Evolutionary conservation across 768 basidiomycete species (phyloP).

Genomic region (Rhizopogon sp.): DNA sequence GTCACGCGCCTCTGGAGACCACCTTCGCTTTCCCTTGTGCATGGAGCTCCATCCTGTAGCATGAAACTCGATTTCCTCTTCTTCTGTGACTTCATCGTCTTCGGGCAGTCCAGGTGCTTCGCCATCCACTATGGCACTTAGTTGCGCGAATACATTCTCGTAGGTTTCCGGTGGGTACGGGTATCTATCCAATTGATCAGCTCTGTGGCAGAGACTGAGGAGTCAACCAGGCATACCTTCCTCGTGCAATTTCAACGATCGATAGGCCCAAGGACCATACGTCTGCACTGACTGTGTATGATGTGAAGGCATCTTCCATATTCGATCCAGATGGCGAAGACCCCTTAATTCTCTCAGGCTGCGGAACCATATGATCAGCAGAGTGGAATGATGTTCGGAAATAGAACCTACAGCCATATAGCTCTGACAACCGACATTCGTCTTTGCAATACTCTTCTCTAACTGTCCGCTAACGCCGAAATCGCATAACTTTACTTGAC

Average conservation of each 20-base stretch:
- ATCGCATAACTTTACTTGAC: slow-evolving; percentile 92
- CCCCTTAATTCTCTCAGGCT: slow-evolving; percentile 96
- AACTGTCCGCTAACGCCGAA: slow-evolving; percentile 99
- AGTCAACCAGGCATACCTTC: slow-evolving; percentile 30
- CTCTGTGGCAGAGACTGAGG: neutral
- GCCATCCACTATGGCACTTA: slow-evolving; percentile 95
- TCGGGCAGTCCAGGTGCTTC: slow-evolving; percentile 85
- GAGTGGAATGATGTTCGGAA: neutral
- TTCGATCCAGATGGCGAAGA: slow-evolving; percentile 51
- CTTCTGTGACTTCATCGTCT: slow-evolving; percentile 27
- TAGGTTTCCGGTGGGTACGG: slow-evolving; percentile 98
- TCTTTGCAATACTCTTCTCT: slow-evolving; percentile 93
- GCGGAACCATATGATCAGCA: slow-evolving; percentile 5
- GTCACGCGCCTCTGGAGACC: slow-evolving; percentile 55
- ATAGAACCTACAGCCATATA: slow-evolving; percentile 87
- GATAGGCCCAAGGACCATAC: slow-evolving; percentile 96
- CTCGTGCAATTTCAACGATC: slow-evolving; percentile 89
- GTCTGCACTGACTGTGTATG: slow-evolving; percentile 95
- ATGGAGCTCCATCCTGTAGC: slow-evolving; percentile 10
- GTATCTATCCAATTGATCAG: slow-evolving; percentile 39
- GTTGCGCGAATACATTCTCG: slow-evolving; percentile 93
- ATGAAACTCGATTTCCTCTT: neutral
- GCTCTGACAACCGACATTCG: slow-evolving; percentile 97
- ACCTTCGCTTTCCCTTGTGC: slow-evolving; percentile 13
- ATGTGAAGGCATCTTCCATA: slow-evolving; percentile 27